Evolutionary conservation across 2,329 filamentous ascomycete species (phyloP), one percentile per base, ranked within the genome.

Genomic region (Ilyonectria destructans): DNA sequence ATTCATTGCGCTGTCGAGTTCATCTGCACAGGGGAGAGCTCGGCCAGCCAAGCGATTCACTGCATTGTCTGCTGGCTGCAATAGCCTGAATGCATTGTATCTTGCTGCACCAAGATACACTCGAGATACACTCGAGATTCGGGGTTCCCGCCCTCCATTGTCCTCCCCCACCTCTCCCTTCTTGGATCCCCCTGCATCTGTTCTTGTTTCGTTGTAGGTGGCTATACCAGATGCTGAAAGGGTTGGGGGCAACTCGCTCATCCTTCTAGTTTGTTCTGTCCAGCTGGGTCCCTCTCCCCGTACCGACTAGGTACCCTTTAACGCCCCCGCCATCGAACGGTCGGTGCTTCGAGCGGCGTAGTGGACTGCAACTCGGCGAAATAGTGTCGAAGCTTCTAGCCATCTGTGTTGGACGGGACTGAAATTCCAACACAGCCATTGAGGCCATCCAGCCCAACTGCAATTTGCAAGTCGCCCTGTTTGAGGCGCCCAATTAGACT

Each of bases 331-430:
- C 49, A 60, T 62, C 29, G 6, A 62, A n/a, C 51, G 48, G 48
- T 51, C 29, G 21, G 26, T 26, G 4, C 26, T 26, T 26, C 4
- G 26, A 26, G 26, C 26, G 26, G 26, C 26, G 26, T 26, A 26
- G 26, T 26, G 26, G 26, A 26, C 26, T 26, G 26, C 26, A 26
- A 26, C 19, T 12, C 51, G 31, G 15, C 15, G n/a, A 19, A 54
- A 33, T 12, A 17, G 21, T 55, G 62, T 73, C 73, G 73, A 75
- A 75, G 56, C 73, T 75, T 75, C 73, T 75, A 75, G 73, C 67
- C 67, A 64, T 65, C 58, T 35, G n/a, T 35, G 31, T 37, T 35
- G 12, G 31, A 35, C 51, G 21, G n/a, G 40, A 8, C 51, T 2
- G 29, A 21, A 10, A 21, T 21, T 19, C 5, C 49, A 31, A 52